A percentile compares a stretch with the other conserved stretches of the same genome.
Conservation (phyloP, 2,329 filamentous ascomycete genomes). For the Chaetomiaceae sp. region DNA sequence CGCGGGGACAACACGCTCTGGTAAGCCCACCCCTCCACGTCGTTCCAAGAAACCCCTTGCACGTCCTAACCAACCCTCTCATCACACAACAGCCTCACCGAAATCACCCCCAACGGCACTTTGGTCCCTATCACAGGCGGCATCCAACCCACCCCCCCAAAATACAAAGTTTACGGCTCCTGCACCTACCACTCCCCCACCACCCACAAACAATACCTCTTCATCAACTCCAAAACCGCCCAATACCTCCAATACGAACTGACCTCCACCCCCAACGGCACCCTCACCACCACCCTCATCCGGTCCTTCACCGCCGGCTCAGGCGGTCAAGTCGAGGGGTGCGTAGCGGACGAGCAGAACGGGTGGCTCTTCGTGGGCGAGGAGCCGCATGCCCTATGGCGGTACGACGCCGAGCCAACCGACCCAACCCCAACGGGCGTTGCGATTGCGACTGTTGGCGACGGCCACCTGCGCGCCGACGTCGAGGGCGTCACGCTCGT, state of each 20-base stretch:
- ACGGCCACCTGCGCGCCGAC: slow-evolving; percentile 8
- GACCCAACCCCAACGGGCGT: neutral
- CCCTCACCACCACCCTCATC: slow-evolving; percentile 8
- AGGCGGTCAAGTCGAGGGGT: slow-evolving; percentile 16
- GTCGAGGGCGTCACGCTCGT: slow-evolving; percentile 17
- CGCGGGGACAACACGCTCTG: slow-evolving; percentile 15
- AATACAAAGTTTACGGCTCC: slow-evolving; percentile 14
- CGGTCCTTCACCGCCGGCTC: slow-evolving; percentile 11
- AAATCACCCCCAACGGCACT: slow-evolving; percentile 11
- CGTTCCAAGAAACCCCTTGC: too few relatives aligned
- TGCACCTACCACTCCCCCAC: slow-evolving; percentile 15
- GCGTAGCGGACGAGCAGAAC: slow-evolving; percentile 13
- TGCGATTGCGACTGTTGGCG: slow-evolving; percentile 8
- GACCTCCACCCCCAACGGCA: slow-evolving; percentile 1
- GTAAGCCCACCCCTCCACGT: neutral
- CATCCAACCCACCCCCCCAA: slow-evolving; percentile 1
- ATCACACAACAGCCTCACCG: slow-evolving; percentile 8
- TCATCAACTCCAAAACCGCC: slow-evolving; percentile 16
- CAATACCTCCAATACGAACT: slow-evolving; percentile 16
- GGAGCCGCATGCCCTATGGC: slow-evolving; percentile 14
- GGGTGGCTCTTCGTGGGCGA: slow-evolving; percentile 13
- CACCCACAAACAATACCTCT: slow-evolving; percentile 15
- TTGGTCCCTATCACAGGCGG: slow-evolving; percentile 8
- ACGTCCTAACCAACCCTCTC: neutral
- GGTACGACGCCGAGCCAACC: slow-evolving; percentile 12